A percentile compares a stretch with the other conserved stretches of the same genome.
Conservation (phyloP, 257 asterid genomes). For the Agastache rugosa region DNA sequence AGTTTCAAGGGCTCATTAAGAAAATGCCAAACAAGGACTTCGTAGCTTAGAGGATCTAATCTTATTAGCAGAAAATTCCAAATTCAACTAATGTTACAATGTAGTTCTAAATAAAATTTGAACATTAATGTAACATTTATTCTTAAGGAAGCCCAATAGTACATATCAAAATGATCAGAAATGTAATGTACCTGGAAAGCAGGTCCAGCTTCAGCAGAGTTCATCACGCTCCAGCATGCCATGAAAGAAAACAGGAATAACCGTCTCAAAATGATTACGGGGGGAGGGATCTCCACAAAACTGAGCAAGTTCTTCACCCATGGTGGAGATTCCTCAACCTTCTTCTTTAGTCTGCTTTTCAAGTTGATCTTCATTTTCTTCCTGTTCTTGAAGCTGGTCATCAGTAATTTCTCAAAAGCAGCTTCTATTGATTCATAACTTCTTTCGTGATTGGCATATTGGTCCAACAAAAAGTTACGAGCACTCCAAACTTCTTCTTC, state of each 20-base stretch:
- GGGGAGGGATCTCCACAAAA: constrained; percentile 88
- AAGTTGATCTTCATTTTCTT: constrained; percentile 93
- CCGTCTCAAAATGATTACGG: constrained; percentile 84
- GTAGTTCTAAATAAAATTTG: constrained; percentile 3
- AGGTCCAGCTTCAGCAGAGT: constrained; percentile 97
- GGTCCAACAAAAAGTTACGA: constrained; percentile 80
- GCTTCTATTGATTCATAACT: constrained; percentile 88
- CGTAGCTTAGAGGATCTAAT: background rate
- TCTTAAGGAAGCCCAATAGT: background rate
- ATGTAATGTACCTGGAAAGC: constrained; percentile 83
- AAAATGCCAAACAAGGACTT: background rate
- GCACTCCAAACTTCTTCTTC: constrained; percentile 98
- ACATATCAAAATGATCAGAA: constrained; percentile 16
- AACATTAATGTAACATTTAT: background rate
- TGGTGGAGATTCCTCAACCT: constrained; percentile 97
- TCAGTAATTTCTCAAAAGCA: constrained; percentile 88
- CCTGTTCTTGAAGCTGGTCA: constrained; percentile 79
- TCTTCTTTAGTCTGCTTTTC: constrained; percentile 80
- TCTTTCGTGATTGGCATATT: constrained; percentile 77
- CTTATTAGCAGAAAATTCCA: constrained; percentile 9
- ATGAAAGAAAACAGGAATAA: constrained; percentile 86
- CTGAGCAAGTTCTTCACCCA: constrained; percentile 86
- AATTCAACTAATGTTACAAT: background rate
- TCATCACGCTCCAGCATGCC: constrained; percentile 98
- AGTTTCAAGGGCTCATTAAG: background rate